phyloP scores from a whole-genome alignment of 371 early-diverging fungal species.

The Rhizomucor miehei region DNA sequence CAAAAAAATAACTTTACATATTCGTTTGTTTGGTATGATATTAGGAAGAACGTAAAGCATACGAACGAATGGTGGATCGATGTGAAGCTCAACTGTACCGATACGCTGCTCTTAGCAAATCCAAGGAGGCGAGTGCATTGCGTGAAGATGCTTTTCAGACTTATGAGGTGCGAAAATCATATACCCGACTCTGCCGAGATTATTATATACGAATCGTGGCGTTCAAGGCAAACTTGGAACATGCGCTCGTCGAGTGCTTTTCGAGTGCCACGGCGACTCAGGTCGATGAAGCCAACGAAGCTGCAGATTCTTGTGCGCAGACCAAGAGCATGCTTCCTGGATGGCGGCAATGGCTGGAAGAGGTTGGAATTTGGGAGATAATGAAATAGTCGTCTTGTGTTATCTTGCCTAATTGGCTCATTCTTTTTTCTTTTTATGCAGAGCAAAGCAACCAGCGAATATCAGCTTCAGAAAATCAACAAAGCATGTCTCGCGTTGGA shows the following conservation, averaged over 20 bases:
- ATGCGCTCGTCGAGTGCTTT: constrained; percentile 33
- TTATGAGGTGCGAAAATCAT: constrained; percentile 62
- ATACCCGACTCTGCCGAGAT: constrained; percentile 40
- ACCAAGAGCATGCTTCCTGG: constrained; percentile 26
- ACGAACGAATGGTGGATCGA: constrained; percentile 57
- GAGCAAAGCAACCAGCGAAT: constrained; percentile 32
- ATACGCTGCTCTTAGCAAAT: constrained; percentile 55
- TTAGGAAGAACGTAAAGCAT: constrained; percentile 48
- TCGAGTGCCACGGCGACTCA: constrained; percentile 30
- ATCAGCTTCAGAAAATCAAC: constrained; percentile 30
- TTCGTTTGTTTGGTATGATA: neutral
- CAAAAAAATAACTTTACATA: too few relatives aligned
- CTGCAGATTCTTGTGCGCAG: constrained; percentile 18
- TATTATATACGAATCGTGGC: constrained; percentile 28
- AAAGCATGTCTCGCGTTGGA: constrained; percentile 23
- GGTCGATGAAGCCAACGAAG: constrained; percentile 34
- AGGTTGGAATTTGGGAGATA: constrained; percentile 14
- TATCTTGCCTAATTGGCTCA: neutral
- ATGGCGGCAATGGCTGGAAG: constrained; percentile 41
- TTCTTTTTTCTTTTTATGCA: constrained; percentile 2
- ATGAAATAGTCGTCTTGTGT: neutral
- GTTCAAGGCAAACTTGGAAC: constrained; percentile 36
- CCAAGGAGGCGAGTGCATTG: constrained; percentile 67
- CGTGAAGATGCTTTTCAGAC: constrained; percentile 72
- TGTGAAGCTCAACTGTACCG: constrained; percentile 64